Percentiles rank a stretch among this genome's conserved stretches.
These are phyloP conservation scores for Musa schizocarpa DNA, from an alignment of 176 grass and related monocot species.

Conservation along the genomic window DNA sequence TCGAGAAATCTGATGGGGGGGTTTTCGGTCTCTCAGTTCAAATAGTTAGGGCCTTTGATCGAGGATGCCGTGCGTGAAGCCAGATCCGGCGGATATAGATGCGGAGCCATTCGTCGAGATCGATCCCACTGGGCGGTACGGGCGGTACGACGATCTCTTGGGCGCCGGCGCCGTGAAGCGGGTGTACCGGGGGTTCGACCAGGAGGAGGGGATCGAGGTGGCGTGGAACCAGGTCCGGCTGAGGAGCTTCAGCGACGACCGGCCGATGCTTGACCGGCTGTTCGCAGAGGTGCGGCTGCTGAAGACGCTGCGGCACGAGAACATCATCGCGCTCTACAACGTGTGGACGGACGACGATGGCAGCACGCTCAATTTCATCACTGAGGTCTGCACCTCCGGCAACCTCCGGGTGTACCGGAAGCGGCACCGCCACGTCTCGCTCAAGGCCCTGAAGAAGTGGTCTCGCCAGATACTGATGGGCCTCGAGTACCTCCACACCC, in stretches of 20 bases:
- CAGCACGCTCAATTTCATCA: slow-evolving; percentile 93
- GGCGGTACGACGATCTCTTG: slow-evolving; percentile 72
- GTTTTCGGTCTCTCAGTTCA: not conserved
- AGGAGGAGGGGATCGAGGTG: slow-evolving; percentile 98
- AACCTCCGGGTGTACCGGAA: slow-evolving; percentile 77
- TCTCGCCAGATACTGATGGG: slow-evolving; percentile 71
- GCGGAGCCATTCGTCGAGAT: slow-evolving; percentile 82
- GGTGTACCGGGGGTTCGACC: slow-evolving; percentile 97
- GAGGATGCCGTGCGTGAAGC: slow-evolving; percentile 10
- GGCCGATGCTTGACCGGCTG: slow-evolving; percentile 54
- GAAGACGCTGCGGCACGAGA: slow-evolving; percentile 65
- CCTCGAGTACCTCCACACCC: slow-evolving; percentile 74
- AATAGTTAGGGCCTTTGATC: not conserved
- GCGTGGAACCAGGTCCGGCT: slow-evolving; percentile 89
- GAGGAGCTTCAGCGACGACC: slow-evolving; percentile 47
- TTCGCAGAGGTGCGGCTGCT: slow-evolving; percentile 84
- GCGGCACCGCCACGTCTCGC: slow-evolving; percentile 72
- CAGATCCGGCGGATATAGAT: slow-evolving; percentile 16
- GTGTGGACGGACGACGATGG: slow-evolving; percentile 65
- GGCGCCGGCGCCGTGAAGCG: slow-evolving; percentile 86
- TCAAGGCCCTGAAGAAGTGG: slow-evolving; percentile 96
- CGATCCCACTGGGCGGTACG: slow-evolving; percentile 77
- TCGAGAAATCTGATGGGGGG: not conserved
- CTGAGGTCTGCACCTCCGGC: slow-evolving; percentile 87
- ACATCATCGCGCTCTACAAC: slow-evolving; percentile 87